Conservation (phyloP, 2,329 filamentous ascomycete species). For the Pseudocercospora vitis region DNA sequence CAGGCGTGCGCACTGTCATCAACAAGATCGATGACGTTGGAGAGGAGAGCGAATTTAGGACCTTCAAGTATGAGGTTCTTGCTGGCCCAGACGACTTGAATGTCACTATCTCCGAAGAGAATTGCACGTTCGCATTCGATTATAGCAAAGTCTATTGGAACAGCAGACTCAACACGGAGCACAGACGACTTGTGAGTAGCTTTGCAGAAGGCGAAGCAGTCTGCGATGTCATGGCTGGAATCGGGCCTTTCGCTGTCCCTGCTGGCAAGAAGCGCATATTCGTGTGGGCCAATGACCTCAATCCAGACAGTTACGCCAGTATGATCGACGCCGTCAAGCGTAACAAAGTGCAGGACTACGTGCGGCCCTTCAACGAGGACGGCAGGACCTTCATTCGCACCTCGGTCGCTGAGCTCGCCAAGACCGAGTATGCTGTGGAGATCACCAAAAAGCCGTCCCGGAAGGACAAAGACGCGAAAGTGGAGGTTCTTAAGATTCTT, state of each 20-base stretch:
- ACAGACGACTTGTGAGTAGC: constrained; percentile 71
- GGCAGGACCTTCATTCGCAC: constrained; percentile 76
- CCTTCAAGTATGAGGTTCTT: constrained; percentile 89
- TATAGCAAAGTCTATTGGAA: constrained; percentile 99
- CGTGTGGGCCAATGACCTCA: constrained; percentile 96
- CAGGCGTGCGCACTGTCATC: constrained; percentile 79
- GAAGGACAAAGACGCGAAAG: constrained; percentile 30
- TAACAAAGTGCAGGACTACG: constrained; percentile 77
- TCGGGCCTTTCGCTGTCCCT: constrained; percentile 91
- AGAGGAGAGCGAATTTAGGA: constrained; percentile 79
- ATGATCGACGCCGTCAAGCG: constrained; percentile 67
- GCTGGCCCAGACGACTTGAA: constrained; percentile 78
- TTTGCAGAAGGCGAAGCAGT: constrained; percentile 86
- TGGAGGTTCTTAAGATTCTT: constrained; percentile 41
- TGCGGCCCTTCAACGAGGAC: constrained; percentile 78
- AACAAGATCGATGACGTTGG: constrained; percentile 94
- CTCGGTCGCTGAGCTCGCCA: constrained; percentile 60
- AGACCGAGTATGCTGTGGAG: constrained; percentile 53
- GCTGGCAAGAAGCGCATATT: constrained; percentile 88
- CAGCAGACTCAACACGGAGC: constrained; percentile 83
- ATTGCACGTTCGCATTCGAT: constrained; percentile 87
- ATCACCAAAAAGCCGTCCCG: constrained; percentile 40
- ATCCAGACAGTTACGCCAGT: constrained; percentile 78
- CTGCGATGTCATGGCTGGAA: constrained; percentile 95
- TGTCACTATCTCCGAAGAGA: constrained; percentile 77